Conservation (phyloP, 108 stramenopile species). For the Pseudonitzschia multistriata region DNA sequence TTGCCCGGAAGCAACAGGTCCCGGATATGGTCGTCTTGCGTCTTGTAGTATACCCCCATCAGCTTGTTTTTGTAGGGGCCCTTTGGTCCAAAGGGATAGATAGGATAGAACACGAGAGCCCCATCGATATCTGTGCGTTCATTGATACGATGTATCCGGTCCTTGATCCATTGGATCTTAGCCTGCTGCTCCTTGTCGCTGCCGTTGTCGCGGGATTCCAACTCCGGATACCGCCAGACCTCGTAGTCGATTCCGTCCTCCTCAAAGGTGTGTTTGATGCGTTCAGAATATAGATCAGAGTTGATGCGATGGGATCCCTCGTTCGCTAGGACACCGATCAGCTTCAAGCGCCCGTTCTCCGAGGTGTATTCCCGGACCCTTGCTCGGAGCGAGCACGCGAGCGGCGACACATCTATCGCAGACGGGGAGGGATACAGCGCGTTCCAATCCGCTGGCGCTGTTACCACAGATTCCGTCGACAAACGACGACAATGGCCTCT, state of each 20-base stretch:
- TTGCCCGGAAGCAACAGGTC: slow-evolving; percentile 75
- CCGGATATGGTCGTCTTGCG: slow-evolving; percentile 87
- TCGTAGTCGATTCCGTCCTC: slow-evolving; percentile 87
- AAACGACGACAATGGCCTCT: background rate
- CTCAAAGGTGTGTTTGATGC: slow-evolving; percentile 67
- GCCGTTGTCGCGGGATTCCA: background rate
- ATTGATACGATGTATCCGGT: slow-evolving; percentile 53
- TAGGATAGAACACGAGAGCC: slow-evolving; percentile 93
- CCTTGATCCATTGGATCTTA: slow-evolving; percentile 48
- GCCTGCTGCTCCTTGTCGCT: background rate
- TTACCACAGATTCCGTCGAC: no score
- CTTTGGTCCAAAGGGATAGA: slow-evolving; percentile 56
- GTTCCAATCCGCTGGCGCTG: background rate
- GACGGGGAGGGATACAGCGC: slow-evolving; percentile 4
- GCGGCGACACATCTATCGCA: slow-evolving; percentile 45
- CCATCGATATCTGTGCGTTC: slow-evolving; percentile 80
- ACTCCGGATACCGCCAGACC: slow-evolving; percentile 45
- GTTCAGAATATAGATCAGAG: slow-evolving; percentile 78
- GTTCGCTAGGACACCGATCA: slow-evolving; percentile 60
- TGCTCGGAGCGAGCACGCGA: slow-evolving; percentile 47
- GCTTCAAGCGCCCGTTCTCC: slow-evolving; percentile 34
- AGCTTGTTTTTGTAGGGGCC: slow-evolving; percentile 55
- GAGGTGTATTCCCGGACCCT: slow-evolving; percentile 45
- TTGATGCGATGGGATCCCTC: slow-evolving; percentile 18
- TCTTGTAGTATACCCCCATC: slow-evolving; percentile 76